Conservation (phyloP, 2,329 filamentous ascomycete genomes). For the Zelopaecilomyces penicillatus region DNA sequence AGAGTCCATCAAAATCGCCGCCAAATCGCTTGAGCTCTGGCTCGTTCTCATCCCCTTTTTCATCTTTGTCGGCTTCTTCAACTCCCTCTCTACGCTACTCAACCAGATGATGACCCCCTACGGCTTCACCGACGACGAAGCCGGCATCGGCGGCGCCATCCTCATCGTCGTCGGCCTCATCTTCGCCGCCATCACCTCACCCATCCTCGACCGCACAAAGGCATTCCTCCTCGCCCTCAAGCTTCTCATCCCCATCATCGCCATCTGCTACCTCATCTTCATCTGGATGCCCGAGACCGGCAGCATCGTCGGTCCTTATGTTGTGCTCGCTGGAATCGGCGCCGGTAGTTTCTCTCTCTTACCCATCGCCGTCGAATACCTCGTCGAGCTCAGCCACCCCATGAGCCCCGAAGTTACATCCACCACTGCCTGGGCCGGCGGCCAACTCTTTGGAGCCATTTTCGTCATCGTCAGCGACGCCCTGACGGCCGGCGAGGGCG, state of each 20-base stretch:
- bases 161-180: conserved; percentile 85
- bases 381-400: conserved; percentile 82
- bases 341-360: conserved; percentile 72
- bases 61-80: conserved; percentile 88
- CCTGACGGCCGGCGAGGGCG: conserved; percentile 47
- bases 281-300: conserved; percentile 64
- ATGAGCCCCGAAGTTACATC: conserved; percentile 78
- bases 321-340: conserved; percentile 68
- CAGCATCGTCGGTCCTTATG: conserved; percentile 60
- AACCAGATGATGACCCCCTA: conserved; percentile 88
- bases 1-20: conserved; percentile 45
- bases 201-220: conserved; percentile 79
- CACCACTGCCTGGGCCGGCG: conserved; percentile 76
- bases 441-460: conserved; percentile 74
- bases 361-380: conserved; percentile 76
- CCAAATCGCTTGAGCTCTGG: conserved; percentile 62
- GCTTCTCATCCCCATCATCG: conserved; percentile 65
- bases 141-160: conserved; percentile 81
- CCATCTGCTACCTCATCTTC: conserved; percentile 64
- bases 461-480: conserved; percentile 80
- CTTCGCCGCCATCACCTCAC: conserved; percentile 64
- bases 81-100: conserved; percentile 76
- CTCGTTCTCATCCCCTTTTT: conserved; percentile 73
- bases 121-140: conserved; percentile 72
- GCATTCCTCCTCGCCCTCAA: conserved; percentile 67